Evolutionary conservation across 306 rosid species (phyloP), one percentile per base, ranked within the genome.

Genomic region (Vigna trinervia): DNA sequence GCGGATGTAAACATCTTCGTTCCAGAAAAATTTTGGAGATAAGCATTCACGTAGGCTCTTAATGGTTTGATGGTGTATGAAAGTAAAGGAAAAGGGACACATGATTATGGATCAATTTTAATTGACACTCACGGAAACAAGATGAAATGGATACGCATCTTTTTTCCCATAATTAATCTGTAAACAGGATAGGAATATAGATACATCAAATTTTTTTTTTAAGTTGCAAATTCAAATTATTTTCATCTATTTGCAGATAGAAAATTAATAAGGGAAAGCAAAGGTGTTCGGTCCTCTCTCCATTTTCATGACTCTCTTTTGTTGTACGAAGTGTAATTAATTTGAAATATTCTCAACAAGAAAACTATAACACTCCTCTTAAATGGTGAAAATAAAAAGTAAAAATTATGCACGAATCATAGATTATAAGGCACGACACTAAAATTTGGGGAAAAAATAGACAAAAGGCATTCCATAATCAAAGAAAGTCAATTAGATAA

Each of bases 91-190:
- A 43, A 41, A 8, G 30, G 15, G 2, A 5, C 28, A 8, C 19
- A 45, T 19, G 56, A 80, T 64, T 56, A 58, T 5, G 57, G 15
- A 41, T 45, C 28, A 67, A 46, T 39, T 39, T 17, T 43, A 22
- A 63, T 54, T 77, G 26, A 56, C 36, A 77, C 71, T 34, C 23
- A 52, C 20, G 7, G 74, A 73, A 66, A 80, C 50, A 73, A 73
- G 39, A 73, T 58, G 57, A 60, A 73, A 64, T 57, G 56, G 11
- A 46, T 30, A 66, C 63, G 77, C 43, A 69, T 13, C 54, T 72
- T 39, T 23, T 58, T 45, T 51, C 30, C 41, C n/a, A 52, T 28
- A 69, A 52, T 76, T 30, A 38, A 61, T 70, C 69, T 69, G 20
- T 41, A 65, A 70, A 23, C 19, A 71, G 23, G 38, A 56, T 12